Base-by-base conservation (phyloP, 2,329 filamentous ascomycete genomes). In the Penicillium sp. region DNA sequence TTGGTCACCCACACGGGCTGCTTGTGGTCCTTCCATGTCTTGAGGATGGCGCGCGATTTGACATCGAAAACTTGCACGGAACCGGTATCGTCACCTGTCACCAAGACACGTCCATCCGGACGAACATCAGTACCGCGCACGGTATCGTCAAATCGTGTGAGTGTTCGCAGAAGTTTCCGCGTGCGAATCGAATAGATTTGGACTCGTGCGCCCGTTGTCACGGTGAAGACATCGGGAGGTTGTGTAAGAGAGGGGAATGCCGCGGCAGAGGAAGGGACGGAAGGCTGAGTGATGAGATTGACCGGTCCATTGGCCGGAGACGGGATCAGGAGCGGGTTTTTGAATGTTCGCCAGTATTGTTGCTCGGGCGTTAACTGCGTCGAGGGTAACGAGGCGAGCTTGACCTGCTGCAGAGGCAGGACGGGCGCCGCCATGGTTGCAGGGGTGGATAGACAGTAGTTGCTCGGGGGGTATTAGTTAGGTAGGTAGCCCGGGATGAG, bases 51-150 rank as follows among this genome's bases (percentile, higher is more conserved):
- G 62, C 94, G 85, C 57, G 92, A 93, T 72, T 83, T 87, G 51
- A 96, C 86, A 71, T 99, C 94, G 71, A 97, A 99, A 13, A 97
- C 92, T 77, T 99, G 96, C 65, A 99, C 90, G 61, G 89, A 87
- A 57, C 96, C 96, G 41, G 86, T 89, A 72, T 97, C 93, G 67
- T 97, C 93, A 68, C 93, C 93, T 33, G 93, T 92, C 36, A 96
- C 89, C 66, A 99, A 78, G 57, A 99, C 89, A 61, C 91, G 86
- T 41, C 93, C 93, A 78, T 99, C 94, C 55, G 87, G 84, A 58
- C 94, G 86, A 62, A 97, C 89, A 71, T 96, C 91, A 61, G 91
- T 94, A 68, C 90, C 90, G 69, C 93, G 90, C 61, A 92, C 93
- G 65, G 93, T 89, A 72, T 96, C 91, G 70, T 93, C 89, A 74